Evolutionary conservation across 2,329 filamentous ascomycete genomes (phyloP), one percentile per base, ranked within the genome.

Genomic region (Arthrinium puccinioides): DNA sequence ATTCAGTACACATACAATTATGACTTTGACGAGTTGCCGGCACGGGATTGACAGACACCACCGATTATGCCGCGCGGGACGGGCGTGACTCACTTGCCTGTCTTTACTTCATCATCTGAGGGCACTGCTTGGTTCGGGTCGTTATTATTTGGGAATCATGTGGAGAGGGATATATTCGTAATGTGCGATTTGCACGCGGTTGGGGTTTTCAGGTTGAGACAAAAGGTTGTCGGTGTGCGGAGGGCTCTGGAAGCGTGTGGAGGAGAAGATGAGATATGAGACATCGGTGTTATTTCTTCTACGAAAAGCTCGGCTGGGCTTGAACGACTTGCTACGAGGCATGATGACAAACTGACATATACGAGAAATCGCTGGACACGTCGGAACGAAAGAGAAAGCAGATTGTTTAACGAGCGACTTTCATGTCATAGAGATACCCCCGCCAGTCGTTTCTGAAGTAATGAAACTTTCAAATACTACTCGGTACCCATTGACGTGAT

Each of bases 221-320:
- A 11, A 24, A 15, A 10, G 23, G 32, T 18, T 6, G 15, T 9
- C 9, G 21, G 23, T 6, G 28, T 38, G 48, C 32, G 44, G 46
- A 47, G 40, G 44, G 44, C 46, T 47, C 46, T 48, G 46, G 43
- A 40, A 47, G 48, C 45, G 42, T 9, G 18, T 14, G 31, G 31
- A 32, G 15, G 14, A n/a, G 19, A 13, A 20, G 31, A 21, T 20
- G 32, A 34, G 33, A 32, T 16, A 26, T 13, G 16, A 27, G 32
- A 28, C 20, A 14, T 15, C 33, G 28, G n/a, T 27, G 16, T 33
- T 34, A 32, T 37, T 32, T 36, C 24, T 28, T 36, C n/a, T 10
- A 21, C 24, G 20, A 27, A 15, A 21, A 35, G 25, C 11, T 15
- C 21, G 19, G 33, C 24, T 27, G 11, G 33, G 21, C 33, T 24